Evolutionary conservation across 2,329 filamentous ascomycete genomes (phyloP).

Genomic region (Fusarium abutilonis): DNA sequence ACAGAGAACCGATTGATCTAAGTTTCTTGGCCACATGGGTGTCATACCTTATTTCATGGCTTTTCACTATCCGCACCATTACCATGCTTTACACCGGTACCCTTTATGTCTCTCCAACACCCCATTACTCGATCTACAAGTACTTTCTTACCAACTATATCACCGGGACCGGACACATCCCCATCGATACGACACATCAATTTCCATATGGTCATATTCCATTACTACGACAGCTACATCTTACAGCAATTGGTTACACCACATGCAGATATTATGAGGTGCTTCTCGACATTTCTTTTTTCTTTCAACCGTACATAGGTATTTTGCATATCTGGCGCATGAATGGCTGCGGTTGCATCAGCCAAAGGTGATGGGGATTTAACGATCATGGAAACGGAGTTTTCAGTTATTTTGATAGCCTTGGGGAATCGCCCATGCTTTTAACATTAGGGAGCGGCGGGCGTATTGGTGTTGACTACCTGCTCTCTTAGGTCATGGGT

Average conservation of each 20-base stretch:
- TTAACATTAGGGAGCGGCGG: conserved; percentile 7
- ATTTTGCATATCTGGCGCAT: conserved; percentile 44
- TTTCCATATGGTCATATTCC: background rate
- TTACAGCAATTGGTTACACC: conserved; percentile 14
- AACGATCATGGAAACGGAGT: conserved; percentile 44
- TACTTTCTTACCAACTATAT: background rate
- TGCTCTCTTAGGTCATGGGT: background rate
- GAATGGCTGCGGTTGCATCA: conserved; percentile 40
- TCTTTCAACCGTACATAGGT: conserved; percentile 35
- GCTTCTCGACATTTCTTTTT: conserved; percentile 11
- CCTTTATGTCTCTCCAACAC: background rate
- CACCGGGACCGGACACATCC: conserved; percentile 23
- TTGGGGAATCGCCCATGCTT: conserved; percentile 10
- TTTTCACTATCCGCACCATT: no score
- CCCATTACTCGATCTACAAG: conserved; percentile 2
- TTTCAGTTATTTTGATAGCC: conserved; percentile 24
- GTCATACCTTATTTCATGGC: conserved; percentile 9
- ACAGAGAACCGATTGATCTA: conserved; percentile 61
- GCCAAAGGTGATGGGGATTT: conserved; percentile 34
- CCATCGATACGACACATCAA: conserved; percentile 5
- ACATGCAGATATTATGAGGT: conserved; percentile 3
- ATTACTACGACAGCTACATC: conserved; percentile 16
- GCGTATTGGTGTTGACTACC: conserved; percentile 3
- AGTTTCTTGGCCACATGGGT: conserved; percentile 16
- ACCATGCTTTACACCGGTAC: background rate